Evolutionary conservation across 352 stramenopile genomes (phyloP).

Genomic region (Globisporangium emineosum): DNA sequence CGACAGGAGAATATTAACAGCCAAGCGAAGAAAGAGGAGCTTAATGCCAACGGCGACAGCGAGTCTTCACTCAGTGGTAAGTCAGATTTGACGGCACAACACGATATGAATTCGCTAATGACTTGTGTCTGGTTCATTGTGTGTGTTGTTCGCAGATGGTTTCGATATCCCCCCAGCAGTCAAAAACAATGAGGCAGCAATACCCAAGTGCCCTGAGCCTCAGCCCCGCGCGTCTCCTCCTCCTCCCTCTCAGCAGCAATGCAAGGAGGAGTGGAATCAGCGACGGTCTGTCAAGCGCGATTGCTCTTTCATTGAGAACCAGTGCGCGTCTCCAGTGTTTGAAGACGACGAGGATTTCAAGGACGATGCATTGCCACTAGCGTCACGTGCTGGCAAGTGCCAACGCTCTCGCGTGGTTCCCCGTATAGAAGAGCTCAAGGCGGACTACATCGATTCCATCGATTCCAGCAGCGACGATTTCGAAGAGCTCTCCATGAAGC

Average conservation of each 20-base stretch:
- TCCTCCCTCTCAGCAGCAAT: neutral
- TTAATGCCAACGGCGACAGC: neutral
- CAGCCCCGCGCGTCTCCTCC: neutral
- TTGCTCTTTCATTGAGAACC: conserved; percentile 19
- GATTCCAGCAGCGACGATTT: conserved; percentile 16
- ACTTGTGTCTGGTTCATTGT: neutral
- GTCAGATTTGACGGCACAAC: no score
- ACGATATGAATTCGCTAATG: neutral
- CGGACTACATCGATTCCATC: conserved; percentile 17
- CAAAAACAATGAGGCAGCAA: neutral
- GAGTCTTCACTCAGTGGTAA: conserved; percentile 10
- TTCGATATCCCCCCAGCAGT: conserved; percentile 10
- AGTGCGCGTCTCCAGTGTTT: neutral
- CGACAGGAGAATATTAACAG: conserved; percentile 5
- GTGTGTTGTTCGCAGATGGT: conserved; percentile 3
- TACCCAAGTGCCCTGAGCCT: neutral
- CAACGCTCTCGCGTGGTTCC: neutral
- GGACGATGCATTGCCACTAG: neutral
- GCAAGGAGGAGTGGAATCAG: conserved; percentile 12
- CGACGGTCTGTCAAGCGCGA: conserved; percentile 24
- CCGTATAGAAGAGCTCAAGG: conserved; percentile 18
- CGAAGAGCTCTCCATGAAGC: conserved; percentile 1
- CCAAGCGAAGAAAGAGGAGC: conserved; percentile 1
- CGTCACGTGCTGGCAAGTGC: conserved; percentile 1
- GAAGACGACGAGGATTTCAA: conserved; percentile 10